Base-by-base conservation (phyloP, 1,284 basidiomycete genomes). In the Neotropicomus parvogracilis region DNA sequence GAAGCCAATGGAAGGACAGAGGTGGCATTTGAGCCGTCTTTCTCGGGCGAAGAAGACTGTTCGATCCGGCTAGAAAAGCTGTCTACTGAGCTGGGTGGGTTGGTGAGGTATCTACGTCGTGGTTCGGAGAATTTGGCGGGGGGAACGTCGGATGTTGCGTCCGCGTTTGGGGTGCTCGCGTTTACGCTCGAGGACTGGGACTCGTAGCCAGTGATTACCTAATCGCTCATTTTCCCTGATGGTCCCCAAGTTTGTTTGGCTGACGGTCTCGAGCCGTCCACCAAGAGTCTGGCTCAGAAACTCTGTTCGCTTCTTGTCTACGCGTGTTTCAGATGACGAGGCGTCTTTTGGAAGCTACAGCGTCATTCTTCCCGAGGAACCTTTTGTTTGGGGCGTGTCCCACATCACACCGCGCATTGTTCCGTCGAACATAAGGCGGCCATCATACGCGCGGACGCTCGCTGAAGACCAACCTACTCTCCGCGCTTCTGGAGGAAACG, bases 131-230 rank as follows among this genome's bases (percentile, higher is more conserved):
- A 71, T 56, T 68, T 88, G 42, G 79, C 76, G 26, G 75, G 74
- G 47, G 78, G 77, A 4, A 66, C 68, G 29, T 71, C 71, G 14
- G 80, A 84, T 40, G 79, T 74, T 28, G 78, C 79, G 10, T 65
- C 79, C 24, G 71, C 81, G 0, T 92, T 90, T 67, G 81, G 77
- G 0, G 77, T 89, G 44, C 70, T 93, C 38, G 82, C 83, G 4
- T 91, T 92, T 64, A 73, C 79, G 29, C 70, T 93, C 43, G 85
- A 91, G 49, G 89, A 91, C 59, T 92, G 91, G 90, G 85, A 86
- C 67, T 66, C 50, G 16, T 67, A 48, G n/a, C n/a, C n/a, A n/a
- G n/a, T n/a, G 53, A 16, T 36, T 36, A 9, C 11, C 7, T 46
- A 46, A 54, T 12, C 6, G 3, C 5, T 40, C 44, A 1, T 26